These are phyloP conservation scores for Plectosphaerella sp. DNA, from an alignment of 2,329 filamentous ascomycete species.

Conservation along the genomic window DNA sequence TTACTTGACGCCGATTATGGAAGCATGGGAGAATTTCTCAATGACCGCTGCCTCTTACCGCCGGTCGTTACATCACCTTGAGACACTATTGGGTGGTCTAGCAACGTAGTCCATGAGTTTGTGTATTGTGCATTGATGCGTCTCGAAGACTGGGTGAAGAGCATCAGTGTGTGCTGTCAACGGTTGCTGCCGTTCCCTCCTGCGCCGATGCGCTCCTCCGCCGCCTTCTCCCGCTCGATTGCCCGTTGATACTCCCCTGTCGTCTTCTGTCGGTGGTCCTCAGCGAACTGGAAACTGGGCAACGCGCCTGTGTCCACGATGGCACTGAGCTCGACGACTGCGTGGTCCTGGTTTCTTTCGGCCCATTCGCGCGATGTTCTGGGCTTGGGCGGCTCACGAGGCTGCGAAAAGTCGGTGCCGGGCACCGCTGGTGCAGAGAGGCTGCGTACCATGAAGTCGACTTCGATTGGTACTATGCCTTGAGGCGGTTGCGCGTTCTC, in stretches of 20 bases:
- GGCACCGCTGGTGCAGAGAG: slow-evolving; percentile 17
- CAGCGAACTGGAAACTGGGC: too few relatives aligned
- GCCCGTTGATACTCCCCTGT: not conserved
- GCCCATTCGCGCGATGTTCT: slow-evolving; percentile 9
- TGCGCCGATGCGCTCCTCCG: not conserved
- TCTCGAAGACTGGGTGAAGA: too few relatives aligned
- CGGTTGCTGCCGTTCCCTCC: not conserved
- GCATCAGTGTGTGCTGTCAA: not conserved
- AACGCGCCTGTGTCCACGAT: not conserved
- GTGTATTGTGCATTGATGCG: not conserved
- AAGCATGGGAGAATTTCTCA: slow-evolving; percentile 63
- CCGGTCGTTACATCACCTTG: slow-evolving; percentile 59
- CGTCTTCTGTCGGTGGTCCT: too few relatives aligned
- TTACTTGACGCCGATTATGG: slow-evolving; percentile 60
- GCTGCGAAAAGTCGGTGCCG: slow-evolving; percentile 15
- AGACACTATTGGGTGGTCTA: not conserved
- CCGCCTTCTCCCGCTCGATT: not conserved
- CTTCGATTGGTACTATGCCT: slow-evolving; percentile 15
- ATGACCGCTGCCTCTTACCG: slow-evolving; percentile 68
- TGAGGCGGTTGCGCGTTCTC: not conserved
- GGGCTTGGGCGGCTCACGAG: slow-evolving; percentile 3
- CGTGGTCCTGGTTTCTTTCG: slow-evolving; percentile 5
- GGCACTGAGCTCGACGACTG: not conserved
- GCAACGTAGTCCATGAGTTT: not conserved
- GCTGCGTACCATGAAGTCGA: slow-evolving; percentile 19